phyloP scores from a whole-genome alignment of 1,284 basidiomycete genomes.

The Boletus mariae region DNA sequence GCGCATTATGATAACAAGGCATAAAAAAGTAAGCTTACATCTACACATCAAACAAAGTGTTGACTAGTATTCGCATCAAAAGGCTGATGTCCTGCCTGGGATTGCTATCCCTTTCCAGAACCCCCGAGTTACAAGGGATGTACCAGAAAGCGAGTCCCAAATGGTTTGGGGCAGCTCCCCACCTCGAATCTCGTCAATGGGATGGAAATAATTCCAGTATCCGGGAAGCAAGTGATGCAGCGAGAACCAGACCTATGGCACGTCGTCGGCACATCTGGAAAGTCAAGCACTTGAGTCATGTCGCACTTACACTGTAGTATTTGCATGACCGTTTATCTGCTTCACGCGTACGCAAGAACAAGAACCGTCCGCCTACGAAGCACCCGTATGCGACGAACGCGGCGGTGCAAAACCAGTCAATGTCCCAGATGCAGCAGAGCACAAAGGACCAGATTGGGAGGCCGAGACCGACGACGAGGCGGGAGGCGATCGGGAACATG shows the following conservation, averaged over 20 bases:
- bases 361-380: conserved; percentile 29
- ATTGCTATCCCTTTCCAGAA: conserved; percentile 4
- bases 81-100: not conserved
- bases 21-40: not conserved
- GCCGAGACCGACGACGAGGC: not conserved
- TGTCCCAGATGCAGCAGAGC: conserved; percentile 26
- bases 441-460: not conserved
- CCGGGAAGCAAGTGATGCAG: conserved; percentile 32
- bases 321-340: conserved; percentile 33
- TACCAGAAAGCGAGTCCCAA: conserved; percentile 15
- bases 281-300: not conserved
- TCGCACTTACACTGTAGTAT: conserved; percentile 32
- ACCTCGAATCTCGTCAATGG: not conserved
- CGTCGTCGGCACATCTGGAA: not conserved
- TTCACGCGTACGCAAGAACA: conserved; percentile 19
- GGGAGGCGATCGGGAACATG: conserved; percentile 24
- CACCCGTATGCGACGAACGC: conserved; percentile 28
- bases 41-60: not conserved
- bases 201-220: conserved; percentile 33
- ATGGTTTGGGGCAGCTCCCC: conserved; percentile 17
- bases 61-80: not conserved
- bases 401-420: conserved; percentile 21
- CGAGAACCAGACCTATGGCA: conserved; percentile 30
- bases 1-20: not conserved
- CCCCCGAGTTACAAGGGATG: not conserved